These are phyloP conservation scores for Gnomoniopsis smithogilvyi DNA, from an alignment of 2,329 filamentous ascomycete genomes.

Conservation along the genomic window DNA sequence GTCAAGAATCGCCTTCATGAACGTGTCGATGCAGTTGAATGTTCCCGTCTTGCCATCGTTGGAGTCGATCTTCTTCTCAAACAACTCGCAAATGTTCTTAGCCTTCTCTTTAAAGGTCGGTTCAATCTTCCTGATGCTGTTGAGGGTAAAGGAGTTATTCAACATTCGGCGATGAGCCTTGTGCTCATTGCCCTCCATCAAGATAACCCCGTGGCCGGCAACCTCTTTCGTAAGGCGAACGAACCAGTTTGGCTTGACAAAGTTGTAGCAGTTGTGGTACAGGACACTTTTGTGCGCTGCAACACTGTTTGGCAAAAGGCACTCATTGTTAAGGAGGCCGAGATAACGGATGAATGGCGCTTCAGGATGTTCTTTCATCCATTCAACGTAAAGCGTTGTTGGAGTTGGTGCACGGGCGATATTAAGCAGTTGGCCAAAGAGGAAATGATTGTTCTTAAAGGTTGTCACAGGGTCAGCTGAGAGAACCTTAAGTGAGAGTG, in stretches of 20 bases:
- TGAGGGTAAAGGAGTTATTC: conserved; percentile 31
- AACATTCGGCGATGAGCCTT: conserved; percentile 32
- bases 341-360: conserved; percentile 37
- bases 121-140: conserved; percentile 34
- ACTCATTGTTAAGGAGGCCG: conserved; percentile 32
- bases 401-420: conserved; percentile 28
- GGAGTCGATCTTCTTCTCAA: conserved; percentile 26
- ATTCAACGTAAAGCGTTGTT: conserved; percentile 25
- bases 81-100: conserved; percentile 9
- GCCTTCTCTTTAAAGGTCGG: conserved; percentile 35
- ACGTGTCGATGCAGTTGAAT: conserved; percentile 15
- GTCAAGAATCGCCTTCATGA: conserved; percentile 32
- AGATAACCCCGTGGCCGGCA: conserved; percentile 32
- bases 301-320: conserved; percentile 34
- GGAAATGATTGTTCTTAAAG: conserved; percentile 32
- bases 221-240: conserved; percentile 29
- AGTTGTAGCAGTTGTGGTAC: conserved; percentile 36
- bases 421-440: conserved; percentile 38
- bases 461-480: neutral
- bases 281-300: conserved; percentile 34
- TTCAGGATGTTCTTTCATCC: conserved; percentile 30
- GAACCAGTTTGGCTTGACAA: conserved; percentile 31
- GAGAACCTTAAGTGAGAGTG: neutral
- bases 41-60: neutral
- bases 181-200: conserved; percentile 34